phyloP scores from a whole-genome alignment of 139 green algal genomes.

The Picochlorum sp. region DNA sequence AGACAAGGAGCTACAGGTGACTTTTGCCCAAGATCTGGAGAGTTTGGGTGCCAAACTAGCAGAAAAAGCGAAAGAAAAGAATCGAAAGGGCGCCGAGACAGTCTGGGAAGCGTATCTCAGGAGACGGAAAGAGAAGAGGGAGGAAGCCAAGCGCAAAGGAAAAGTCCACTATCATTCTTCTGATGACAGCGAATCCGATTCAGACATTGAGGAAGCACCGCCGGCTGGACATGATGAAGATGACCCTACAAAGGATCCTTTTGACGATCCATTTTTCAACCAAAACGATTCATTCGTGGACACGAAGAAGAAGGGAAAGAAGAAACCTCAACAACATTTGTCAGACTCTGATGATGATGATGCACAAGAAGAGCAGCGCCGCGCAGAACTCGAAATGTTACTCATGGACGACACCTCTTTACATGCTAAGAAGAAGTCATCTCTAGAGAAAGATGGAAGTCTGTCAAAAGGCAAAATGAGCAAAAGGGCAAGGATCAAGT shows the following conservation, averaged over 20 bases:
- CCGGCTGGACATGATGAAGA: conserved; percentile 9
- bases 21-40: conserved; percentile 64
- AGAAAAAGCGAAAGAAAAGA: conserved; percentile 50
- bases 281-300: neutral
- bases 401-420: conserved; percentile 79
- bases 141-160: conserved; percentile 38
- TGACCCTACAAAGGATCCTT: conserved; percentile 55
- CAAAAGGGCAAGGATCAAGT: conserved; percentile 30
- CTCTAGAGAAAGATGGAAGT: neutral
- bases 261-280: conserved; percentile 80
- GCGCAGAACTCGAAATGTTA: conserved; percentile 87
- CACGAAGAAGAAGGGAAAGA: neutral
- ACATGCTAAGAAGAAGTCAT: conserved; percentile 17
- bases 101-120: conserved; percentile 75
- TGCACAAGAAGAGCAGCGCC: conserved; percentile 14
- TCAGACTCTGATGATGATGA: conserved; percentile 22
- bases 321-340: conserved; percentile 10
- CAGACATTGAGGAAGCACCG: conserved; percentile 17
- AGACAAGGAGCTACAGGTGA: conserved; percentile 66
- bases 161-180: conserved; percentile 17
- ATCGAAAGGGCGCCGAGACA: conserved; percentile 48
- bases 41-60: conserved; percentile 59
- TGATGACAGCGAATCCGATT: conserved; percentile 28
- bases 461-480: conserved; percentile 20
- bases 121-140: conserved; percentile 55